Evolutionary conservation across 2,329 filamentous ascomycete genomes (phyloP).

Genomic region (Sarocladium strictum): DNA sequence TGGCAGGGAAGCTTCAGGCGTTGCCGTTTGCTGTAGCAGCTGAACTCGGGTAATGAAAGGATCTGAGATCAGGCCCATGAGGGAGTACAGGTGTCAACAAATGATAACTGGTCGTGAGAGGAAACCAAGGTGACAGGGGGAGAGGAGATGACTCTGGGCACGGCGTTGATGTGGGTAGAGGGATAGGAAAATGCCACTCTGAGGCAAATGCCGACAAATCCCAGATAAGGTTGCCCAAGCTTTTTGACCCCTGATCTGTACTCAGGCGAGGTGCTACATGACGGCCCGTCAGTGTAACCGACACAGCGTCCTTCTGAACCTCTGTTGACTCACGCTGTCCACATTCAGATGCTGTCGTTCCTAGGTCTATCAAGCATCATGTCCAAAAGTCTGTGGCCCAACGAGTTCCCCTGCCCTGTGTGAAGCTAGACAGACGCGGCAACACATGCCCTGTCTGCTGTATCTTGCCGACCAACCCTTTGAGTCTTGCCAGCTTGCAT

Average conservation of each 20-base stretch:
- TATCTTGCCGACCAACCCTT: background rate
- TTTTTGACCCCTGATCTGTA: too few species aligned
- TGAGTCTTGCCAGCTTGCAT: background rate
- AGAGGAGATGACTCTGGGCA: background rate
- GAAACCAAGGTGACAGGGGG: background rate
- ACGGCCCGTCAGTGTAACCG: background rate
- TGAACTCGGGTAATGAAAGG: background rate
- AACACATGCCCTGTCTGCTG: too few species aligned
- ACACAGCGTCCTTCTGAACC: background rate
- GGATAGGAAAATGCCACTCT: background rate
- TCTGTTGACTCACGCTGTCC: background rate
- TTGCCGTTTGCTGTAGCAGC: background rate
- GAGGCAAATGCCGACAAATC: background rate
- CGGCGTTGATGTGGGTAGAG: background rate
- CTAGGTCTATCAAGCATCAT: too few species aligned
- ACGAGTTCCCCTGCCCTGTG: too few species aligned
- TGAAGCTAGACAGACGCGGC: too few species aligned
- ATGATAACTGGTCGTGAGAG: background rate
- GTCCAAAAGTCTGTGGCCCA: too few species aligned
- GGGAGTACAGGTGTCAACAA: slow-evolving; percentile 1
- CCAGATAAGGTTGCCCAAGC: too few species aligned
- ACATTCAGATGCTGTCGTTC: background rate
- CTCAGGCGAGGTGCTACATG: background rate
- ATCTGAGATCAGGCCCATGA: background rate
- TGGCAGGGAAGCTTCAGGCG: background rate